These are phyloP conservation scores for Lenzites betulinus DNA, from an alignment of 768 basidiomycete genomes.

Conservation along the genomic window DNA sequence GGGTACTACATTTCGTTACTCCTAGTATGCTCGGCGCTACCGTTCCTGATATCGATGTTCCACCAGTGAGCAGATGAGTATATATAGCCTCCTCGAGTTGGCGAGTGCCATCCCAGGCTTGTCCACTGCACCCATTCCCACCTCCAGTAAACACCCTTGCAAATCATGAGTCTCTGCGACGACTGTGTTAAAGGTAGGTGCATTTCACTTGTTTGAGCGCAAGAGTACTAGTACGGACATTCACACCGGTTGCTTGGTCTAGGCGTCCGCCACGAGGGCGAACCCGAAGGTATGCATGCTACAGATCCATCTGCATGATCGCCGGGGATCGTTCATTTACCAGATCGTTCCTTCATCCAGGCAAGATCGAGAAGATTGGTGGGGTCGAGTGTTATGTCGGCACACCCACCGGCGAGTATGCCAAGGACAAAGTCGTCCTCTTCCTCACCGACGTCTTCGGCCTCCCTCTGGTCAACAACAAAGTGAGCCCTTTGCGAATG, in stretches of 20 bases:
- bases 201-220: not conserved
- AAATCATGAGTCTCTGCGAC: slow-evolving; percentile 9
- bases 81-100: too few relatives aligned
- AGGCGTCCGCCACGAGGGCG: slow-evolving; percentile 27
- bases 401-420: slow-evolving; percentile 38
- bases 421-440: slow-evolving; percentile 39
- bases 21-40: too few relatives aligned
- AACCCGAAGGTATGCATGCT: slow-evolving; percentile 19
- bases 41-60: too few relatives aligned
- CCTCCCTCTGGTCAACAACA: slow-evolving; percentile 32
- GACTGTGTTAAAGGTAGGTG: slow-evolving; percentile 21
- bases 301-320: too few relatives aligned
- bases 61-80: too few relatives aligned
- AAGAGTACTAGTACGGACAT: not conserved
- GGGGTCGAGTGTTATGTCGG: slow-evolving; percentile 45
- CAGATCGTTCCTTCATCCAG: slow-evolving; percentile 21
- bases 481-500: slow-evolving; percentile 16
- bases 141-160: not conserved
- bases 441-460: slow-evolving; percentile 43
- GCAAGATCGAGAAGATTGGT: slow-evolving; percentile 39
- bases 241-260: not conserved
- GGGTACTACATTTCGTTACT: too few relatives aligned
- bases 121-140: not conserved
- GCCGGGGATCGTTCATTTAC: not conserved
- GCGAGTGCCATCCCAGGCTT: too few relatives aligned